phyloP scores from a whole-genome alignment of 1,139 yeast genomes.

The Ogataea hybrid region DNA sequence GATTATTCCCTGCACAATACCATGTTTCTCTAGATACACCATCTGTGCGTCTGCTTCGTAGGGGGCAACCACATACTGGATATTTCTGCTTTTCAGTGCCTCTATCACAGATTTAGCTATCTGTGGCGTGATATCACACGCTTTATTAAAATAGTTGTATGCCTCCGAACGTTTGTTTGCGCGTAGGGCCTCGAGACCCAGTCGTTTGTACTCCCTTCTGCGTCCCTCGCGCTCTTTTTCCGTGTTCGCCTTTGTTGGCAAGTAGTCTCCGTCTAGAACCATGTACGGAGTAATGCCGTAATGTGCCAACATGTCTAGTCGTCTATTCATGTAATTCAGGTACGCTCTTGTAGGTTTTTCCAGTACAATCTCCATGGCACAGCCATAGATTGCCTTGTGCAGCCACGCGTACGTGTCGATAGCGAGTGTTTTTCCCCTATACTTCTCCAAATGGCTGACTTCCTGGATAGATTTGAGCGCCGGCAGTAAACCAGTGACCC shows the following conservation, averaged over 20 bases:
- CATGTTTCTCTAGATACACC: slow-evolving; percentile 79
- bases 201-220: slow-evolving; percentile 55
- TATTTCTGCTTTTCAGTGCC: slow-evolving; percentile 55
- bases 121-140: slow-evolving; percentile 84
- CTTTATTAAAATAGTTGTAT: slow-evolving; percentile 66
- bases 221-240: slow-evolving; percentile 60
- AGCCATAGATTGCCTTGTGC: slow-evolving; percentile 78
- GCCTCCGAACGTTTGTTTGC: slow-evolving; percentile 62
- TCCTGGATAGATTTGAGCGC: slow-evolving; percentile 71
- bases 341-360: slow-evolving; percentile 70
- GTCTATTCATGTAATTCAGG: slow-evolving; percentile 56
- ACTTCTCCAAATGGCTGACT: slow-evolving; percentile 53
- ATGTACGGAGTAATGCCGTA: slow-evolving; percentile 79
- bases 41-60: slow-evolving; percentile 98
- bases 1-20: slow-evolving; percentile 78
- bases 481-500: slow-evolving; percentile 76
- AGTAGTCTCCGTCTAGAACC: slow-evolving; percentile 90
- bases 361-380: slow-evolving; percentile 80
- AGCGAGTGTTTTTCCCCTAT: slow-evolving; percentile 76
- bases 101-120: slow-evolving; percentile 89
- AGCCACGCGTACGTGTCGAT: slow-evolving; percentile 98
- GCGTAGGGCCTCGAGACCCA: slow-evolving; percentile 49
- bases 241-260: slow-evolving; percentile 77
- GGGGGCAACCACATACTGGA: slow-evolving; percentile 89
- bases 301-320: slow-evolving; percentile 59